A percentile compares a stretch with the other conserved stretches of the same genome.
These are phyloP conservation scores for Pseudogymnoascus sp. DNA, from an alignment of 2,329 filamentous ascomycete genomes.

Conservation along the genomic window DNA sequence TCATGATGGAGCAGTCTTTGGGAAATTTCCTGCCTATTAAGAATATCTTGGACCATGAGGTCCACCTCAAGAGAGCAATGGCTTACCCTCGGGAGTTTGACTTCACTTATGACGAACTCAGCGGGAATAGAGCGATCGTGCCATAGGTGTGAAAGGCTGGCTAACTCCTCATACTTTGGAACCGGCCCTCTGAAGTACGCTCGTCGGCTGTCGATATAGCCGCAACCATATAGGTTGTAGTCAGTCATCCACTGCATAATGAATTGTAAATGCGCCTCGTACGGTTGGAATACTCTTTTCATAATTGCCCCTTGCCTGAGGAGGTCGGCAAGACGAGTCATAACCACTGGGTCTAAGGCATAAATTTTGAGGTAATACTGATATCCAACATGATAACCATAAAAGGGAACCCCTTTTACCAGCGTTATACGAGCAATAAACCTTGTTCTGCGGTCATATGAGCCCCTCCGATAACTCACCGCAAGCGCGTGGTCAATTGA, in stretches of 20 bases:
- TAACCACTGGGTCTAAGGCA: constrained; percentile 76
- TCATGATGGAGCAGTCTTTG: constrained; percentile 78
- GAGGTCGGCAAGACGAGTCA: constrained; percentile 80
- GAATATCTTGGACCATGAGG: constrained; percentile 77
- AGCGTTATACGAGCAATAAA: constrained; percentile 88
- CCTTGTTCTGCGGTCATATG: constrained; percentile 56
- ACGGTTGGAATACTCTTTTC: constrained; percentile 78
- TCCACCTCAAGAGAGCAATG: constrained; percentile 88
- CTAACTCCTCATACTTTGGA: constrained; percentile 57
- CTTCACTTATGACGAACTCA: constrained; percentile 53
- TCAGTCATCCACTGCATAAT: constrained; percentile 96
- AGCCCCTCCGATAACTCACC: constrained; percentile 72
- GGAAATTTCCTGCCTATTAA: constrained; percentile 70
- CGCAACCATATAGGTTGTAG: constrained; percentile 94
- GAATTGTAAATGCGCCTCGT: constrained; percentile 89
- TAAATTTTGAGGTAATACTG: constrained; percentile 91
- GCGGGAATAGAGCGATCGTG: constrained; percentile 64
- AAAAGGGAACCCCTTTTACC: constrained; percentile 91
- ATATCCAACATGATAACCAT: constrained; percentile 91
- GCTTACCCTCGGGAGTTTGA: constrained; percentile 65
- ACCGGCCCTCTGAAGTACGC: constrained; percentile 69
- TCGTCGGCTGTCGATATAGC: constrained; percentile 67
- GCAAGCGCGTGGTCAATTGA: constrained; percentile 89
- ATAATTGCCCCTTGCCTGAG: constrained; percentile 82
- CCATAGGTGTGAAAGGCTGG: constrained; percentile 62